These are phyloP conservation scores for Psilocybe azurescens DNA, from an alignment of 768 basidiomycete species.

Conservation along the genomic window DNA sequence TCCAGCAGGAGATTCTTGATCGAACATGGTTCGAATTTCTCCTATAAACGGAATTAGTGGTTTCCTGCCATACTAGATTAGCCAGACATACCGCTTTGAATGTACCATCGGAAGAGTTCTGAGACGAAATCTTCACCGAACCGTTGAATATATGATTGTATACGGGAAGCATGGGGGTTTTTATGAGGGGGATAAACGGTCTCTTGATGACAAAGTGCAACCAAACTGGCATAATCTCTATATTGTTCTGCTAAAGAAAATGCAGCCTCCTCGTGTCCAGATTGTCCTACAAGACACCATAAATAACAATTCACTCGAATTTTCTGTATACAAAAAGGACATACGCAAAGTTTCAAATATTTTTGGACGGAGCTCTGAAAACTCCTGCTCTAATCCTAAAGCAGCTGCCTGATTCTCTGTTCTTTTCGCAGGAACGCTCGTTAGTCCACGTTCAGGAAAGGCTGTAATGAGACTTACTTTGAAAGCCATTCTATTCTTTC, in stretches of 20 bases:
- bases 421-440: conserved; percentile 2
- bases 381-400: conserved; percentile 66
- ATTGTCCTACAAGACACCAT: conserved; percentile 52
- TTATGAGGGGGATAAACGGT: conserved; percentile 64
- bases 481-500: conserved; percentile 74
- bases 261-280: conserved; percentile 70
- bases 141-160: conserved; percentile 74
- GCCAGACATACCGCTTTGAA: conserved; percentile 73
- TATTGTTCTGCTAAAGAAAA: conserved; percentile 88
- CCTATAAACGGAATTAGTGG: conserved; percentile 45
- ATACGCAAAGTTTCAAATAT: conserved; percentile 82
- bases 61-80: not conserved
- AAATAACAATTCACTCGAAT: not conserved
- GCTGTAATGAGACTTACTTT: conserved; percentile 43
- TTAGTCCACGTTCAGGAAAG: conserved; percentile 11
- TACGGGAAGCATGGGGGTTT: conserved; percentile 66
- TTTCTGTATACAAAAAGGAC: conserved; percentile 24
- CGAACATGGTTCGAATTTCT: conserved; percentile 82
- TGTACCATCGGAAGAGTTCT: conserved; percentile 93
- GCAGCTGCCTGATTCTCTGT: conserved; percentile 56
- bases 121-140: conserved; percentile 86
- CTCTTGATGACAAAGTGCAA: conserved; percentile 78
- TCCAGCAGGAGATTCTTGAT: conserved; percentile 67
- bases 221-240: conserved; percentile 85
- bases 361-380: conserved; percentile 74